Evolutionary conservation across 1,284 basidiomycete genomes (phyloP).

Genomic region (Uromyces viciae-fabae): DNA sequence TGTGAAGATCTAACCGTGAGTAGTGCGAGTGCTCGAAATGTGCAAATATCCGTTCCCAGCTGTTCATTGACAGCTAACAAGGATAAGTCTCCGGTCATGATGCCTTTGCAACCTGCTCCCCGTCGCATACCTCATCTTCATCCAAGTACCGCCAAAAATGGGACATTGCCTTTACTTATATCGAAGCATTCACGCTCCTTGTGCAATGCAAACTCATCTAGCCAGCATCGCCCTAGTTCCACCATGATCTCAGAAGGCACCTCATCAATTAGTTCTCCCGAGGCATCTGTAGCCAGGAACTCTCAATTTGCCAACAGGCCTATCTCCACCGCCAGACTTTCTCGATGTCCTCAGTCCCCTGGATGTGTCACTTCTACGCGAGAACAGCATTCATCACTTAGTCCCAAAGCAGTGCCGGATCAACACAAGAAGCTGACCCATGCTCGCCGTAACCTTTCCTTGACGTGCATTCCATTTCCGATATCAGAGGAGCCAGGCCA

Average conservation of each 20-base stretch:
- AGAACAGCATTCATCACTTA: too few species aligned
- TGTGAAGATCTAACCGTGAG: not conserved
- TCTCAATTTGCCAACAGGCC: not conserved
- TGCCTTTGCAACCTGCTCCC: conserved; percentile 33
- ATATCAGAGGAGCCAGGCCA: conserved; percentile 9
- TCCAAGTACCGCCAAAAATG: not conserved
- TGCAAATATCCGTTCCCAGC: conserved; percentile 4
- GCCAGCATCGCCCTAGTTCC: not conserved
- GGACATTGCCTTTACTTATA: conserved; percentile 15
- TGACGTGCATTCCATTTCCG: conserved; percentile 12
- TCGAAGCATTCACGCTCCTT: conserved; percentile 17
- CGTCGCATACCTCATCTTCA: not conserved
- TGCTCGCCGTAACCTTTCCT: not conserved
- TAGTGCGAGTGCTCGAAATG: not conserved
- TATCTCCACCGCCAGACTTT: not conserved
- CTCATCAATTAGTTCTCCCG: too few species aligned
- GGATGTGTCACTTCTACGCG: too few species aligned
- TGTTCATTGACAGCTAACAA: not conserved
- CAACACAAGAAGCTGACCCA: not conserved
- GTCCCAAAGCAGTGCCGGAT: not conserved
- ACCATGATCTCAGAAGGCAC: not conserved
- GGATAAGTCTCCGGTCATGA: not conserved
- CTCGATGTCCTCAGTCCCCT: not conserved
- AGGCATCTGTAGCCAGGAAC: not conserved
- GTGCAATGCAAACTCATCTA: not conserved